Conservation (phyloP, 345 rosid species). For the Populus davidiana region DNA sequence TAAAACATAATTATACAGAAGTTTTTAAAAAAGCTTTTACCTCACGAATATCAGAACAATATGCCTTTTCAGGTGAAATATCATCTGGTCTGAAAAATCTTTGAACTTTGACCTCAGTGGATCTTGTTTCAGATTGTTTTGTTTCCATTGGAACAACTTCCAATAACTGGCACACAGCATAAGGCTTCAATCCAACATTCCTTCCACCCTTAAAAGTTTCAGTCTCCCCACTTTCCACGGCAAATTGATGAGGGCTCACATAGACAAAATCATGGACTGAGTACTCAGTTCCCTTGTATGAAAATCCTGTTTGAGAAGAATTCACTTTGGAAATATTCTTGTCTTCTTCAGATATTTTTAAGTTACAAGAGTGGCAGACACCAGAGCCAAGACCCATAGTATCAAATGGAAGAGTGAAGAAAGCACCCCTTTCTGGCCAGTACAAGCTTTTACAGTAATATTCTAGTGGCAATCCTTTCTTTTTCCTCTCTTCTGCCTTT, state of each 20-base stretch:
- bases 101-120: slow-evolving; percentile 20
- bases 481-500: slow-evolving; percentile 30
- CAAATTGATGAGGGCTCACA: slow-evolving; percentile 19
- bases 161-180: slow-evolving; percentile 28
- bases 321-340: slow-evolving; percentile 17
- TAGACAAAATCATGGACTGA: slow-evolving; percentile 26
- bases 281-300: slow-evolving; percentile 19
- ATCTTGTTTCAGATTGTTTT: neutral
- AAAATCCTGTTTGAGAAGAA: slow-evolving; percentile 18
- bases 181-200: slow-evolving; percentile 25
- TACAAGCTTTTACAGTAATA: slow-evolving; percentile 35
- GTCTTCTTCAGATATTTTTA: slow-evolving; percentile 16
- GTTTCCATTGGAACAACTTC: slow-evolving; percentile 9
- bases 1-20: neutral
- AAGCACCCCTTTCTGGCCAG: slow-evolving; percentile 35
- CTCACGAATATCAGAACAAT: slow-evolving; percentile 32
- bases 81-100: slow-evolving; percentile 35
- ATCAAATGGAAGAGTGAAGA: slow-evolving; percentile 23
- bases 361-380: slow-evolving; percentile 20
- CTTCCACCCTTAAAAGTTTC: slow-evolving; percentile 31
- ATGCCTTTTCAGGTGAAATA: slow-evolving; percentile 31
- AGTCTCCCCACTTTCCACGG: slow-evolving; percentile 9
- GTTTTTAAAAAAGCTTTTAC: slow-evolving; percentile 1
- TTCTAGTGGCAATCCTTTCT: slow-evolving; percentile 25
- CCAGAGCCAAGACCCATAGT: slow-evolving; percentile 29